A percentile compares a stretch with the other conserved stretches of the same genome.
phyloP scores from a whole-genome alignment of 768 basidiomycete genomes.

The Lentinula detonsa region DNA sequence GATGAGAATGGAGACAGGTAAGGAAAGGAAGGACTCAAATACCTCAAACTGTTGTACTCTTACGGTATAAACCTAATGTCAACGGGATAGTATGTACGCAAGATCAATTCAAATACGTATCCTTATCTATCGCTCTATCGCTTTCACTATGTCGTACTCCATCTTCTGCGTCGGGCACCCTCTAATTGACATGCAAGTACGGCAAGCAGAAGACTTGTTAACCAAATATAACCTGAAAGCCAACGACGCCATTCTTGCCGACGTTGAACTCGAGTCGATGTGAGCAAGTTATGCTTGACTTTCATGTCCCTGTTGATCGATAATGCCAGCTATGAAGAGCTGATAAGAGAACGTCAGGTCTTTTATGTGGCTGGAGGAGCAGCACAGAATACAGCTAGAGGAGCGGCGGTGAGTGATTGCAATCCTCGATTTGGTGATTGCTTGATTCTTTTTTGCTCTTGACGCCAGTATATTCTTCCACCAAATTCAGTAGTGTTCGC shows the following conservation, averaged over 20 bases:
- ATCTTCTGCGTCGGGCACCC: conserved; percentile 73
- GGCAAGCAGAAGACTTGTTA: conserved; percentile 55
- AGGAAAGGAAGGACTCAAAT: neutral
- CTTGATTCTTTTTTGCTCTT: conserved; percentile 1
- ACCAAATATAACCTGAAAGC: conserved; percentile 66
- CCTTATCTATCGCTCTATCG: neutral
- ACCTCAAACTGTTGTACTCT: too few species aligned
- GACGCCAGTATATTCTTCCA: conserved; percentile 62
- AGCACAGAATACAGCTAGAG: conserved; percentile 72
- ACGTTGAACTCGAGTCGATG: conserved; percentile 64
- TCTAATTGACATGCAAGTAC: conserved; percentile 71
- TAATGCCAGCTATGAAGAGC: conserved; percentile 56
- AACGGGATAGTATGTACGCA: neutral
- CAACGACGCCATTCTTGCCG: conserved; percentile 75
- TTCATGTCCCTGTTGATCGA: neutral
- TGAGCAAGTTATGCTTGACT: conserved; percentile 22
- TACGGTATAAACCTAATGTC: too few species aligned
- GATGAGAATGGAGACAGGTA: conserved; percentile 45
- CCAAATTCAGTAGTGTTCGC: conserved; percentile 62
- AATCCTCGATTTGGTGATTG: conserved; percentile 22
- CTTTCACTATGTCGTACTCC: conserved; percentile 20
- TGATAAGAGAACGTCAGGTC: conserved; percentile 49
- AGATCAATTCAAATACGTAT: neutral
- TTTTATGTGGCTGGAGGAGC: conserved; percentile 77
- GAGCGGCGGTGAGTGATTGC: conserved; percentile 53